Evolutionary conservation across 176 grass and related monocot genomes (phyloP), one percentile per base, ranked within the genome.

Genomic region (Urochloa ruziziensis): DNA sequence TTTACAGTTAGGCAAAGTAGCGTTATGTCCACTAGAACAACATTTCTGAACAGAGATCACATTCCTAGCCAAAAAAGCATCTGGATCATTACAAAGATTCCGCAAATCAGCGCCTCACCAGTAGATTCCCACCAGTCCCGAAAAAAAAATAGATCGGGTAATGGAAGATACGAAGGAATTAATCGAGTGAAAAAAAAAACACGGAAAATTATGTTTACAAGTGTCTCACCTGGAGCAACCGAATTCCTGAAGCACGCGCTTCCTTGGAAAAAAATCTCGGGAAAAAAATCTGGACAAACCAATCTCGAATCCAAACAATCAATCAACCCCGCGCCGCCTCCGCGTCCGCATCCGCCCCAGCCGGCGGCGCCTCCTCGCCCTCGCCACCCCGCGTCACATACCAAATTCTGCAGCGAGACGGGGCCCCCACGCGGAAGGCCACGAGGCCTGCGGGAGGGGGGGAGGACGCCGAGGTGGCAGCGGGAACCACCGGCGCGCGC

Each of bases 361-460:
- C 75, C 74, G 68, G 75, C 74, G 75, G 60, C 75, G 83, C 73
- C 36, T 63, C 64, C 78, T 65, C n/a, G 79, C 28, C 73, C 57
- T 42, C 36, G 36, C 36, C 5, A 28, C 73, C 5, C 37, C 73
- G 48, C 47, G 79, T 90, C 83, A 90, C 88, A 90, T 90, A 73
- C 88, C 66, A 86, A 90, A 82, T 51, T 78, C 56, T 39, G 47
- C 73, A 29, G 80, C 27, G 36, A 4, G 78, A 67, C 43, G 47
- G n/a, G 17, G 0, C 60, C 43, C 52, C 43, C 34, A 19, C 13
- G 67, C 39, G 9, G 70, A 23, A n/a, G 21, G 43, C 27, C 40
- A 40, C 61, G 36, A 13, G 35, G 18, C 8, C 25, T 4, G 56
- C 12, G 17, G 17, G 11, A 2, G 23, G 35, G 15, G 52, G 28